phyloP scores from a whole-genome alignment of 345 rosid genomes.

The Geranium brycei region DNA sequence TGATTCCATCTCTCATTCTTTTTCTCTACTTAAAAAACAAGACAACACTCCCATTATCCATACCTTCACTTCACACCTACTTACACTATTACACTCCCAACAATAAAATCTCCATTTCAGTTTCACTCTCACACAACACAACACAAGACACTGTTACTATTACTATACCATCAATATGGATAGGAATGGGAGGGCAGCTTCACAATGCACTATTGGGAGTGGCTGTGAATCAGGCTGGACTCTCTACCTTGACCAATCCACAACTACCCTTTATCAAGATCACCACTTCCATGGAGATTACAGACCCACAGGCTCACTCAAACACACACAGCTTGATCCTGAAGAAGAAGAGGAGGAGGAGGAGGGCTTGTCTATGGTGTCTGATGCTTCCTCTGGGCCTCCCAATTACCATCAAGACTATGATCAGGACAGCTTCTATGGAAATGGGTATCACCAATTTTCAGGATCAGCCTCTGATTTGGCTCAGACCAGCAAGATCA shows the following conservation, averaged over 20 bases:
- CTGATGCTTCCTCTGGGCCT: slow-evolving; percentile 18
- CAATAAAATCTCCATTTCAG: too few species aligned
- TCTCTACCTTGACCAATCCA: slow-evolving; percentile 11
- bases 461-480: slow-evolving; percentile 4
- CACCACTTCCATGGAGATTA: background rate
- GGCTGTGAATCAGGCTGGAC: slow-evolving; percentile 19
- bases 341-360: slow-evolving; percentile 1
- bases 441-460: slow-evolving; percentile 11
- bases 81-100: too few species aligned
- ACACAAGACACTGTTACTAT: too few species aligned
- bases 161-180: slow-evolving; percentile 20
- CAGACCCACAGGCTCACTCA: background rate
- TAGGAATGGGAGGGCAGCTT: slow-evolving; percentile 21
- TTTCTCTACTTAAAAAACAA: slow-evolving; percentile 14
- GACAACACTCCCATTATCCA: too few species aligned
- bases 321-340: background rate
- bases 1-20: slow-evolving; percentile 19
- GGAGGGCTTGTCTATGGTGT: slow-evolving; percentile 15
- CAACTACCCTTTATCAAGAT: background rate
- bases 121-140: too few species aligned
- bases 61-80: too few species aligned
- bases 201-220: slow-evolving; percentile 22
- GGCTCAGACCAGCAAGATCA: slow-evolving; percentile 10
- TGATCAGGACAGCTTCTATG: slow-evolving; percentile 22
- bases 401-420: slow-evolving; percentile 5